phyloP scores from a whole-genome alignment of 495 filamentous ascomycete species.

The Podospora didyma region DNA sequence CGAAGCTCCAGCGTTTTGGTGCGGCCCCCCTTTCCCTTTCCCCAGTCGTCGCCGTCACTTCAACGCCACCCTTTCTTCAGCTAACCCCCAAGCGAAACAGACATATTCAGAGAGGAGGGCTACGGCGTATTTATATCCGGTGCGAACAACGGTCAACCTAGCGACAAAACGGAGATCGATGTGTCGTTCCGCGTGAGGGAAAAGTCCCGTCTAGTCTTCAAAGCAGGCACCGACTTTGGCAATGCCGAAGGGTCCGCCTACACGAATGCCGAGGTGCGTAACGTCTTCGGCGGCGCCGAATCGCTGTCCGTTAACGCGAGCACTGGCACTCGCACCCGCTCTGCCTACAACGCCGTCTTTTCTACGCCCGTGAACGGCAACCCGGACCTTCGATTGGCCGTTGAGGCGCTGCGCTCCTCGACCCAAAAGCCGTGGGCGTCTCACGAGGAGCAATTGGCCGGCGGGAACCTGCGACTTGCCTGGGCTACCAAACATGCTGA shows the following conservation, averaged over 20 bases:
- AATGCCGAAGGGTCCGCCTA: constrained; percentile 91
- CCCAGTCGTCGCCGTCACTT: not conserved
- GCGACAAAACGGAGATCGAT: constrained; percentile 68
- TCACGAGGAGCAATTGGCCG: constrained; percentile 86
- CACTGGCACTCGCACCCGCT: constrained; percentile 81
- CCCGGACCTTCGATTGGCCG: constrained; percentile 68
- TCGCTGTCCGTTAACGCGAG: constrained; percentile 76
- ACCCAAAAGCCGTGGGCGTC: constrained; percentile 87
- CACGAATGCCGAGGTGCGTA: constrained; percentile 74
- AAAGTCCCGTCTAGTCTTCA: constrained; percentile 72
- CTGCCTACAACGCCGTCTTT: constrained; percentile 81
- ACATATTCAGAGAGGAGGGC: constrained; percentile 82
- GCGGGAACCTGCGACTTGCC: constrained; percentile 68
- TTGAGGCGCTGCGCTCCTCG: constrained; percentile 74
- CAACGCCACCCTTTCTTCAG: not conserved
- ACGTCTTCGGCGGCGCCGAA: constrained; percentile 93
- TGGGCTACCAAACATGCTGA: constrained; percentile 62
- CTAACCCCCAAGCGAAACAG: constrained; percentile 39
- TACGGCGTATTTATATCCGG: constrained; percentile 76
- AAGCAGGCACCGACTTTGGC: constrained; percentile 89
- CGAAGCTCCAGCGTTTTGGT: constrained; percentile 81
- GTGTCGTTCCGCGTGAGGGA: constrained; percentile 73
- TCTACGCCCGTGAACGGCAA: constrained; percentile 73
- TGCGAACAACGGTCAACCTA: constrained; percentile 38
- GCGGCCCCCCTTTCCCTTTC: constrained; percentile 18